Base-by-base conservation (phyloP, 2,329 filamentous ascomycete species). In the Diaporthe citrichinensis region DNA sequence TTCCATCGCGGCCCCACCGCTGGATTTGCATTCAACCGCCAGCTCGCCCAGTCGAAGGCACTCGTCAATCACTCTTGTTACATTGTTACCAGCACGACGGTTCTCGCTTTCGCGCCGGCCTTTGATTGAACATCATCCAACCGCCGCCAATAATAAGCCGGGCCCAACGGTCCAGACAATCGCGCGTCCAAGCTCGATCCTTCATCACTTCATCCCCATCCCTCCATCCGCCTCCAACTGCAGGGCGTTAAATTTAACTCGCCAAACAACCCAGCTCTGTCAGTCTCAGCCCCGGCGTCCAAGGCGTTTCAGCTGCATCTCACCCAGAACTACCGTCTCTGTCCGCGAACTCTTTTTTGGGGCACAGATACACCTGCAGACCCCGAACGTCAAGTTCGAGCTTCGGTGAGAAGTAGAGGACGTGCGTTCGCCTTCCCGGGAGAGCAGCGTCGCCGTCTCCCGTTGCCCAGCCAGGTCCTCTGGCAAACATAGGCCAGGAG, bases 61-160 rank as follows among this genome's bases (percentile, higher is more conserved):
- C 39, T 49, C 14, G 20, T 28, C 31, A 34, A 17, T 17, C 23
- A 3, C 34, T 59, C 61, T 51, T 68, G 62, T 25, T 31, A 14
- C 31, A 69, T 69, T 55, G 65, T 55, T 69, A 49, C 65, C 65
- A 41, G 49, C 46, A 73, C 71, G 46, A 65, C 71, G 58, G 46
- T 53, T 65, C 49, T 73, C 71, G 71, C 58, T 57, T 57, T 73
- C 71, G 71, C 71, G 71, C 71, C 71, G 71, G 58, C 49, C 49
- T 51, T 73, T 65, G 20, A 53, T 69, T 68, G 49, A 39, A 28
- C 34, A 69, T 41, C 49, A 25, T 69, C 34, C 65, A 69, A 41
- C 65, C 65, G 65, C 65, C 65, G 65, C 65, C 65, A 69, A 55
- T 55, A 69, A 55, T 31, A 39, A 55, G 49, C 49, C 65, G 15